Percentiles rank a stretch among this genome's conserved stretches.
Evolutionary conservation across 805 yeast species (phyloP).

Genomic region (Metschnikowia colocasiae): DNA sequence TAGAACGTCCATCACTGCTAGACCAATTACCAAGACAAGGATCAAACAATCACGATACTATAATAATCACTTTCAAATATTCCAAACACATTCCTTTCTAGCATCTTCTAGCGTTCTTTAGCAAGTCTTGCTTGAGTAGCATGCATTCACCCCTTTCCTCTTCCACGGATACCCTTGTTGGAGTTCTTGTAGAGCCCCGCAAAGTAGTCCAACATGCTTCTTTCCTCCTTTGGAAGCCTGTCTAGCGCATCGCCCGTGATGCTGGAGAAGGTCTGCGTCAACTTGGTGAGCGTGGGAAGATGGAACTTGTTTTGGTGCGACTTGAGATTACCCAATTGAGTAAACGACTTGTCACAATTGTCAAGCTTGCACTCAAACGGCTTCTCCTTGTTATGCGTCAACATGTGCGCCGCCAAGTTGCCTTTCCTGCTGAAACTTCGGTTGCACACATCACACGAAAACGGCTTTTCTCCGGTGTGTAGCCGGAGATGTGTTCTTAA

Average conservation of each 20-base stretch:
- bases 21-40: too few relatives aligned
- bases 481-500: conserved; percentile 78
- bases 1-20: too few relatives aligned
- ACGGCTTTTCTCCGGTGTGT: conserved; percentile 93
- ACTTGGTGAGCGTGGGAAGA: conserved; percentile 58
- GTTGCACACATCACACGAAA: conserved; percentile 70
- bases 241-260: conserved; percentile 45
- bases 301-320: conserved; percentile 93
- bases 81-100: too few relatives aligned
- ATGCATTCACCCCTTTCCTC: conserved; percentile 54
- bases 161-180: conserved; percentile 86
- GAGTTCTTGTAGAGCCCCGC: conserved; percentile 80
- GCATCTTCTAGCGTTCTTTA: too few relatives aligned
- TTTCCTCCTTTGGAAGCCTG: conserved; percentile 57
- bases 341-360: conserved; percentile 76
- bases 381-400: conserved; percentile 75
- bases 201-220: conserved; percentile 70
- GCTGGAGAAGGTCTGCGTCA: conserved; percentile 67
- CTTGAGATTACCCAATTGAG: conserved; percentile 90
- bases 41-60: too few relatives aligned
- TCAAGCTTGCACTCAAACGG: conserved; percentile 81
- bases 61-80: too few relatives aligned
- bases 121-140: too few relatives aligned
- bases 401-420: conserved; percentile 79
- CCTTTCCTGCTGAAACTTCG: conserved; percentile 86